Evolutionary conservation across 1,284 basidiomycete species (phyloP), one percentile per base, ranked within the genome.

Genomic region (Vanrija sp.): DNA sequence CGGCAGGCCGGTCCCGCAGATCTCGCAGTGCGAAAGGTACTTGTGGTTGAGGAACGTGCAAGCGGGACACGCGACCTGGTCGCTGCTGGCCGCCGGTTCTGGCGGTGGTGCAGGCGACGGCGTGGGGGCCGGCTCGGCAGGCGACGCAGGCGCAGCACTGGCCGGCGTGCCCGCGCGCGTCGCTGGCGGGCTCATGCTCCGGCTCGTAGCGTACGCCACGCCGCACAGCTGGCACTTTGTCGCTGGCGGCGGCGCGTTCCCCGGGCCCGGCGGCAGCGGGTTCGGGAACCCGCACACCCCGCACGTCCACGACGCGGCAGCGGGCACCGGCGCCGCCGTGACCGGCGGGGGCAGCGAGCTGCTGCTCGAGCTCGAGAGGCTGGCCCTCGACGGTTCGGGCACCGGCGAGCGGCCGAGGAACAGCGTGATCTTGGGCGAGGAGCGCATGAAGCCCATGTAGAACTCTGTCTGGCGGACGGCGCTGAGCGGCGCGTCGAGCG

Each of bases 11-110:
- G 89, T 87, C 4, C 81, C 82, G 69, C 95, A 98, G 16, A 98
- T 88, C 75, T 98, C 95, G 76, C 95, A 98, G 10, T 77, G 74
- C 1, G 74, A 71, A 62, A 94, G 78, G 1, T 83, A 86, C 0
- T 85, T 84, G 61, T 89, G 86, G 72, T 98, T 98, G 25, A 93
- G 78, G 67, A 95, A 98, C 1, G 95, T 98, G 68, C 95, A 98
- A 1, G 85, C 85, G 1, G 85, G 81, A 74, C 95, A 98, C 12
- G 87, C 75, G 35, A 87, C 77, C 61, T 51, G 54, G 19, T 47
- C 48, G 37, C 47, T 59, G 6, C 41, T 23, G 24, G 20, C 20
- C 12, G 51, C 27, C 24, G 16, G 24, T 46, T 5, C 14, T 19
- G 42, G 42, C 10, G 39, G 15, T 18, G 20, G 41, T 37, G 38